Percentiles rank a stretch among this genome's conserved stretches.
Evolutionary conservation across 768 basidiomycete species (phyloP).

Genomic region (Neoboletus brunneissimus): DNA sequence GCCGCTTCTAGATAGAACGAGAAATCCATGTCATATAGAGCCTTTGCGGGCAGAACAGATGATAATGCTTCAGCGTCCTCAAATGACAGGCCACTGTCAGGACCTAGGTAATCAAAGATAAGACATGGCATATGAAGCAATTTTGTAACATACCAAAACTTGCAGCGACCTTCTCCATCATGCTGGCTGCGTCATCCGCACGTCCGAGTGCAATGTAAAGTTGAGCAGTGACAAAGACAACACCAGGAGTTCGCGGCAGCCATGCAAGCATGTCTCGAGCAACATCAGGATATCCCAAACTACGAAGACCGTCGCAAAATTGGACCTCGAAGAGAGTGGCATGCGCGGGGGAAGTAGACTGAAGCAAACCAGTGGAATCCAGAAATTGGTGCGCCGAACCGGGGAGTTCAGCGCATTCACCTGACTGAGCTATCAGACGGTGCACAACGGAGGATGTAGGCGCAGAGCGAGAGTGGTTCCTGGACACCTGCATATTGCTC

Average conservation of each 20-base stretch:
- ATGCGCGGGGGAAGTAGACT: slow-evolving; percentile 64
- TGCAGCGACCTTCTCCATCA: slow-evolving; percentile 73
- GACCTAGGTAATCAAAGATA: slow-evolving; percentile 33
- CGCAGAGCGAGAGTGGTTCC: slow-evolving; percentile 41
- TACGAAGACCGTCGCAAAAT: slow-evolving; percentile 68
- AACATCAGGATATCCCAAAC: slow-evolving; percentile 57
- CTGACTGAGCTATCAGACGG: slow-evolving; percentile 53
- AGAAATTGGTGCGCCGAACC: slow-evolving; percentile 69
- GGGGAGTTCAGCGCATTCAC: slow-evolving; percentile 49
- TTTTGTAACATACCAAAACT: slow-evolving; percentile 59
- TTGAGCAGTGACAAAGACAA: slow-evolving; percentile 68
- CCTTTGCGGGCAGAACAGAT: slow-evolving; percentile 56
- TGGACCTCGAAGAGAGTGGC: slow-evolving; percentile 66
- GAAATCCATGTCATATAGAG: slow-evolving; percentile 58
- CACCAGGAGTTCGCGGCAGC: slow-evolving; percentile 76
- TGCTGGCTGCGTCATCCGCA: slow-evolving; percentile 66
- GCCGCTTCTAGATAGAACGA: slow-evolving; percentile 77
- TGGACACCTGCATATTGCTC: slow-evolving; percentile 72
- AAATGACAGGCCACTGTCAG: slow-evolving; percentile 46
- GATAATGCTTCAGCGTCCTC: slow-evolving; percentile 66
- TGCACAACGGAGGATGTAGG: slow-evolving; percentile 65
- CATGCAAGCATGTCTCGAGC: slow-evolving; percentile 67
- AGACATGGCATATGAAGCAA: neutral
- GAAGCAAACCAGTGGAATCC: slow-evolving; percentile 61
- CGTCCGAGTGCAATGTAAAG: slow-evolving; percentile 65